These are phyloP conservation scores for Dendrocalamus latiflorus DNA, from an alignment of 202 grass and related monocot genomes.

Conservation along the genomic window DNA sequence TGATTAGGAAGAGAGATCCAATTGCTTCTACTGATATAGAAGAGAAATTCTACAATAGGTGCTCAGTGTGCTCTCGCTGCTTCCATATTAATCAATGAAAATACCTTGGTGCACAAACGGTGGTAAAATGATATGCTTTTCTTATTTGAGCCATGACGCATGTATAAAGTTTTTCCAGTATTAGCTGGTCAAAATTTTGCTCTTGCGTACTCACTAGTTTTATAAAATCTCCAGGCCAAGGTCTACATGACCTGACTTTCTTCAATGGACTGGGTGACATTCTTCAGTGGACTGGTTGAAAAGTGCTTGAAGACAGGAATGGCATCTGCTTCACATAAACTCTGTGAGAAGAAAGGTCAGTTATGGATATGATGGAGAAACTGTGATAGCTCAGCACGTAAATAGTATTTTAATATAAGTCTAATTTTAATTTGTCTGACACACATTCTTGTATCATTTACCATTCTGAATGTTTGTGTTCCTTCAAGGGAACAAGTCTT, in stretches of 20 bases:
- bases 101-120: too few relatives aligned
- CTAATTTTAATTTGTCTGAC: background rate
- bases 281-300: background rate
- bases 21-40: background rate
- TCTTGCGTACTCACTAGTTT: too few relatives aligned
- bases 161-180: too few relatives aligned
- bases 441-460: conserved; percentile 3
- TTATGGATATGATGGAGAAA: too few relatives aligned
- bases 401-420: background rate
- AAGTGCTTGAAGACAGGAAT: conserved; percentile 13
- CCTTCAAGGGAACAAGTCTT: background rate
- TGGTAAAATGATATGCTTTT: too few relatives aligned
- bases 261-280: too few relatives aligned
- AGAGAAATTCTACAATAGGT: conserved; percentile 7
- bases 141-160: too few relatives aligned
- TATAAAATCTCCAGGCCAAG: too few relatives aligned
- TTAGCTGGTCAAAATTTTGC: too few relatives aligned
- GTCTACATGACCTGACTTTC: too few relatives aligned
- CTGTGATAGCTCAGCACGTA: background rate
- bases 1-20: conserved; percentile 18
- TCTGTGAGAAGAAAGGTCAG: conserved; percentile 18
- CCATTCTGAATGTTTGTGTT: background rate
- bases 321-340: conserved; percentile 7
- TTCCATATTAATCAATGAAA: background rate
- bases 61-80: background rate